Percentiles rank a stretch among this genome's conserved stretches.
phyloP scores from a whole-genome alignment of 495 filamentous ascomycete species.

The Penicillium arizonense region DNA sequence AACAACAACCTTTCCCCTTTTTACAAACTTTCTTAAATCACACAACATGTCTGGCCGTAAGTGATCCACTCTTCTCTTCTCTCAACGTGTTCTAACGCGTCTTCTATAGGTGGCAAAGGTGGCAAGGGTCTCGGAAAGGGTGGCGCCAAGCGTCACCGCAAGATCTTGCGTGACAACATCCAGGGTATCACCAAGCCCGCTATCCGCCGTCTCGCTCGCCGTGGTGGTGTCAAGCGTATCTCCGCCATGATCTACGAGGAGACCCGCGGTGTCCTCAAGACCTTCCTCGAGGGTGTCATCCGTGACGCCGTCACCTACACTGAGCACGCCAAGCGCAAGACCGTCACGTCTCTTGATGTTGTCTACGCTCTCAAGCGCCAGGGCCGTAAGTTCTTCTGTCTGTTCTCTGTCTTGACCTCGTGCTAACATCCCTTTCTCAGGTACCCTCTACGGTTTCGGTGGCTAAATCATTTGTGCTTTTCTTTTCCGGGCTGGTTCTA shows the following conservation, averaged over 20 bases:
- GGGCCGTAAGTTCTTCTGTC: constrained; percentile 60
- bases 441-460: constrained; percentile 98
- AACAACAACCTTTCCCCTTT: constrained; percentile 41
- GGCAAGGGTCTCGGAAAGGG: constrained; percentile 99
- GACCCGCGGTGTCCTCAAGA: constrained; percentile 99
- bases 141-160: constrained; percentile 85
- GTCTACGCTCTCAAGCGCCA: constrained; percentile 97
- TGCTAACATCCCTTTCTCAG: constrained; percentile 30
- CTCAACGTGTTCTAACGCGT: constrained; percentile 41
- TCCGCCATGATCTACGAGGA: constrained; percentile 98
- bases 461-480: constrained; percentile 63
- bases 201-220: constrained; percentile 98
- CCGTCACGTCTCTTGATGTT: constrained; percentile 94
- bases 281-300: constrained; percentile 99
- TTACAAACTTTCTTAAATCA: constrained; percentile 27
- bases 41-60: constrained; percentile 70
- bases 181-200: constrained; percentile 99
- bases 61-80: constrained; percentile 29
- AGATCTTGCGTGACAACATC: constrained; percentile 99
- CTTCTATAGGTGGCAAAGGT: constrained; percentile 79
- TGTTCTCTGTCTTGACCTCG: neutral
- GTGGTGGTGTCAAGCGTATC: constrained; percentile 99
- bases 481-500: constrained; percentile 46
- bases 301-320: constrained; percentile 99
- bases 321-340: constrained; percentile 98